Conservation (phyloP, 2,329 filamentous ascomycete genomes). For the Nectriaceae sp. region DNA sequence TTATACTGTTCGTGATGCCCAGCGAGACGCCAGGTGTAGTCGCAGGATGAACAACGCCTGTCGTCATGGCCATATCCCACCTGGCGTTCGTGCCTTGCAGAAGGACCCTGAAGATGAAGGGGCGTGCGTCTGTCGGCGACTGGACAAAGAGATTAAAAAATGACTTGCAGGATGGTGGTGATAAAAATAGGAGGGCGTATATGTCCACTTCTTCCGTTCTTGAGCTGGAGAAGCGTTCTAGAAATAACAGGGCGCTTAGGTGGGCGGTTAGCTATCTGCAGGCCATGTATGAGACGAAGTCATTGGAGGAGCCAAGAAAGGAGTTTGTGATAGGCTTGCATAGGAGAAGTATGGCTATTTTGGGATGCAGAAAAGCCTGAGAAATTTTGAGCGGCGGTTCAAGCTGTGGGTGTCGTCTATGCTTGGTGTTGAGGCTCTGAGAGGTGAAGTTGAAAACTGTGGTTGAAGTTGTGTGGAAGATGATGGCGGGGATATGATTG, state of each 20-base stretch:
- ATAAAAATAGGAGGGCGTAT: slow-evolving; percentile 15
- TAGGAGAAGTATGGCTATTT: background rate
- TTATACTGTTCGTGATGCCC: background rate
- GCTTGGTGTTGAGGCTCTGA: slow-evolving; percentile 30
- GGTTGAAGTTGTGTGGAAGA: slow-evolving; percentile 1
- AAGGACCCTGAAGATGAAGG: slow-evolving; percentile 5
- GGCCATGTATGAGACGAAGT: background rate
- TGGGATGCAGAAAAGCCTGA: background rate
- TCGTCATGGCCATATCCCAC: slow-evolving; percentile 2
- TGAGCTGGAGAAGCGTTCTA: slow-evolving; percentile 11
- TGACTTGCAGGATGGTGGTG: slow-evolving; percentile 11
- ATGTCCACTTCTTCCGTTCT: slow-evolving; percentile 18
- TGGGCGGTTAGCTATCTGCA: slow-evolving; percentile 20
- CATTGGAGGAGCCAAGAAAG: slow-evolving; percentile 7
- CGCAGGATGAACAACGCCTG: slow-evolving; percentile 10
- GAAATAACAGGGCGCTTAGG: slow-evolving; percentile 27
- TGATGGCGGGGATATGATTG: slow-evolving; percentile 17
- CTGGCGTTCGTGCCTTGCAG: slow-evolving; percentile 10
- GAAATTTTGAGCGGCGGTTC: background rate
- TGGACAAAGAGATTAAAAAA: slow-evolving; percentile 14
- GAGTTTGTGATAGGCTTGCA: background rate
- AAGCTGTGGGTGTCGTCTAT: background rate
- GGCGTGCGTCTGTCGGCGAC: background rate
- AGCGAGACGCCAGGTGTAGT: slow-evolving; percentile 22
- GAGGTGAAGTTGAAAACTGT: slow-evolving; percentile 10